phyloP scores from a whole-genome alignment of 1,139 yeast species.

The Pichia sp. region DNA sequence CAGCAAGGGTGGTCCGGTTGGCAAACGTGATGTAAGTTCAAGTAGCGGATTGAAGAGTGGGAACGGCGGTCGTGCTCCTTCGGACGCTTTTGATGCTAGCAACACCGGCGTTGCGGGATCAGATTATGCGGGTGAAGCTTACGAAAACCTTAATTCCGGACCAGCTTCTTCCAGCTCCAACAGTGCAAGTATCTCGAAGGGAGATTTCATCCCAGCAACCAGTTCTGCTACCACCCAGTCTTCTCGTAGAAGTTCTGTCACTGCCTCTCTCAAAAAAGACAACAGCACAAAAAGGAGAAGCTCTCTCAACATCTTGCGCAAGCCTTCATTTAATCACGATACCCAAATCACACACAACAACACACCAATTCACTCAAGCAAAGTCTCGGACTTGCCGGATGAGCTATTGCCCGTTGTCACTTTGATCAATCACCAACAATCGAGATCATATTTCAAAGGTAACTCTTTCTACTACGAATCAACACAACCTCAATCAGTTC shows the following conservation, averaged over 20 bases:
- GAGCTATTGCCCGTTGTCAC: slow-evolving; percentile 55
- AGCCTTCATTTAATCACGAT: slow-evolving; percentile 14
- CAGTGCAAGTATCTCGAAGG: background rate
- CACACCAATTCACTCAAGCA: background rate
- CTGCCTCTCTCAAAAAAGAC: background rate
- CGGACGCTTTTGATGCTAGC: background rate
- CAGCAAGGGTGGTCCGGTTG: background rate
- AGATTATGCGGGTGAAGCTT: background rate
- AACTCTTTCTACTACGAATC: slow-evolving; percentile 19
- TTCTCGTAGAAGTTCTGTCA: slow-evolving; percentile 1
- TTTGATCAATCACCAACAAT: slow-evolving; percentile 48
- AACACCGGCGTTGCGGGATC: background rate
- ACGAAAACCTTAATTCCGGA: background rate
- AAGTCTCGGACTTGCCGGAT: slow-evolving; percentile 33
- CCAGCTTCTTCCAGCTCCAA: background rate
- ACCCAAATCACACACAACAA: background rate
- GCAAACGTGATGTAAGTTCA: background rate
- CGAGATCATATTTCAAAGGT: slow-evolving; percentile 48
- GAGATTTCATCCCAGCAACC: background rate
- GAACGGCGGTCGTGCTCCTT: no score
- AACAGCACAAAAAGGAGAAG: background rate
- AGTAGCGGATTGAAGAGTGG: no score
- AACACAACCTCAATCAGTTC: background rate
- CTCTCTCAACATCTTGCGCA: slow-evolving; percentile 3
- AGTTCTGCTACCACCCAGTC: background rate